Percentiles rank a stretch among this genome's conserved stretches.
Conservation (phyloP, 106 monocot species). For the Vanilla planifolia region DNA sequence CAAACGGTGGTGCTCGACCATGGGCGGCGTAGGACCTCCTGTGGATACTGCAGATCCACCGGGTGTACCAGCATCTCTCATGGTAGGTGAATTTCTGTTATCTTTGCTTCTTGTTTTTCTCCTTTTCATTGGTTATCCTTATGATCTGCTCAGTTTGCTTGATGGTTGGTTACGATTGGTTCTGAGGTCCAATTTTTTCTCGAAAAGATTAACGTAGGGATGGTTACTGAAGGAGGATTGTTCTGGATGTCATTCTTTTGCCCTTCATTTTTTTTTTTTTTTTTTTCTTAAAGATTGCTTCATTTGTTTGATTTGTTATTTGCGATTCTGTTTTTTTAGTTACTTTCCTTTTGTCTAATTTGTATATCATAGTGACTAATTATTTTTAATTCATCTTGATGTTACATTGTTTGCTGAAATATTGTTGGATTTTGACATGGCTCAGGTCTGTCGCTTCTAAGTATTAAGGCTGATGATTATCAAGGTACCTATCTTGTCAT, state of each 20-base stretch:
- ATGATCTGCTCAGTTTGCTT: neutral
- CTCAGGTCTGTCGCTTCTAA: slow-evolving; percentile 23
- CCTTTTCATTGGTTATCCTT: neutral
- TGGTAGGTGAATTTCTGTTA: slow-evolving; percentile 19
- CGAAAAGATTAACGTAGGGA: too few species aligned
- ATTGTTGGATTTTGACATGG: too few species aligned
- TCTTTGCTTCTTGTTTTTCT: neutral
- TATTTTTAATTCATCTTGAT: slow-evolving; percentile 2
- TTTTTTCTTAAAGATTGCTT: neutral
- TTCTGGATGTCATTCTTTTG: too few species aligned
- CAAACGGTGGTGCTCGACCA: slow-evolving; percentile 42
- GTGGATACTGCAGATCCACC: slow-evolving; percentile 66
- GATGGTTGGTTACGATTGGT: neutral
- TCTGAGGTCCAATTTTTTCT: too few species aligned
- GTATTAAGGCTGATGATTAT: slow-evolving; percentile 24
- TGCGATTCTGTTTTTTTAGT: too few species aligned
- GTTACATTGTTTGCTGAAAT: neutral
- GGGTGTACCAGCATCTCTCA: slow-evolving; percentile 33
- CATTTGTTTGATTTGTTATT: too few species aligned
- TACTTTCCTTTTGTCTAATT: neutral
- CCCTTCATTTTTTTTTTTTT: neutral
- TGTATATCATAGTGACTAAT: too few species aligned
- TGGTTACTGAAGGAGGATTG: too few species aligned
- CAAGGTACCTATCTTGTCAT: slow-evolving; percentile 16
- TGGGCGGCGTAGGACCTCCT: slow-evolving; percentile 23